Evolutionary conservation across 2,329 filamentous ascomycete species (phyloP), one percentile per base, ranked within the genome.

Genomic region (Magnaporthiopsis rhizophila): DNA sequence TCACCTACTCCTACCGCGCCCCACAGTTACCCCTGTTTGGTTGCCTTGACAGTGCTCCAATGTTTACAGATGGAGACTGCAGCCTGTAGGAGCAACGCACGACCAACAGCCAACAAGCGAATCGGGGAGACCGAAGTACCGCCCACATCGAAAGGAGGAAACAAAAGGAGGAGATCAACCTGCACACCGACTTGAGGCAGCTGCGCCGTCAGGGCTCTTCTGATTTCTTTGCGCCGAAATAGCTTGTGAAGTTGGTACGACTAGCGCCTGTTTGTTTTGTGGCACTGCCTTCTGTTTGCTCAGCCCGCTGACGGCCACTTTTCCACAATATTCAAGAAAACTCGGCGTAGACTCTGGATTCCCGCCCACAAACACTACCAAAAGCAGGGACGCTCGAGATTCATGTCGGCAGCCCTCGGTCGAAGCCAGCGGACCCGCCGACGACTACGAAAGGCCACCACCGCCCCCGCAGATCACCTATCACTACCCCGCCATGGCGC

Each of bases 311-410:
- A 21, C 45, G 7, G 21, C 21, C 45, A 9, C 18, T n/a, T 3
- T 21, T 53, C 21, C 21, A 24, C 45, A n/a, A 53, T 9, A 6
- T 24, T 58, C 30, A 13, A 71, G 70, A 67, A 72, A 72, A 62
- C 69, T 70, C 21, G 69, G 68, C 45, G 66, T 68, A 61, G 62
- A 65, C 24, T 72, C 71, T 66, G 67, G 68, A 64, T 67, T 71
- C 64, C 69, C 71, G 65, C 71, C 71, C 18, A 68, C 67, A 53
- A 69, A 73, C 66, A 70, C 66, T 2, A 69, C 72, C 67, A 62
- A 26, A 68, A 61, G 32, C 66, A 66, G 26, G 64, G 62, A 58
- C 53, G 15, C 34, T 12, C 36, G 32, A 24, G 28, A 30, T 5
- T 32, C 56, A 21, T 13, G 2, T 9, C n/a, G n/a, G 9, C 58